Base-by-base conservation (phyloP, 495 filamentous ascomycete species). In the Penicillium verhagenii region DNA sequence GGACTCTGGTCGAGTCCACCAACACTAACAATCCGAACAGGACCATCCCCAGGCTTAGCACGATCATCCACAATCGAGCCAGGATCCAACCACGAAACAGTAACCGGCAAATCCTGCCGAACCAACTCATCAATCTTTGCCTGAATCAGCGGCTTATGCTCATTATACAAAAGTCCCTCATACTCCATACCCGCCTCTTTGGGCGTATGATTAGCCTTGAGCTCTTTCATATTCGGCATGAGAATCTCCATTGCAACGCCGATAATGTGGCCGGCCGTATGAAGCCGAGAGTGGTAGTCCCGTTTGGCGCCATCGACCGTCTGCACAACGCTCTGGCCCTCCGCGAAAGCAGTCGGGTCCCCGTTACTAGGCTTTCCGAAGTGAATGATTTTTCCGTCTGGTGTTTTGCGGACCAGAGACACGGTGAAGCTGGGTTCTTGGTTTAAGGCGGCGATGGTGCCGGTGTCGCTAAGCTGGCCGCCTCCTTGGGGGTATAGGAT, bases 401-500 rank as follows among this genome's bases (percentile, higher is more conserved):
- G 47, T 5, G 69, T 64, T 39, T 72, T 73, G 40, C 83, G 82
- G 8, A 80, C 83, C 11, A 73, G 66, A 2, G 65, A 68, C 24
- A 86, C 82, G 14, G 68, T 54, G 61, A 86, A 86, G 13, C 40
- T 61, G 9, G 66, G 29, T 6, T 56, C 42, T 1, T 62, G 58
- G 35, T 66, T 52, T 18, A 46, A 26, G 29, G 61, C 47, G 23
- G 55, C 67, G 54, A 88, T 84, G 38, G 60, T 56, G 35, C 85
- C 85, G 19, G 72, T 77, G 53, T 88, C 85, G 18, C 78, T 80
- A 20, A 83, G 83, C 66, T 88, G 85, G 10, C 85, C 85, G 33
- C 85, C 85, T 29, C 85, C 85, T 62, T 86, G 83, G 4, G 82
- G 76, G 50, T 88, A 82, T 56, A 88, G 86, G 53, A 87, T 82